Conservation (phyloP, 2,329 filamentous ascomycete species). For the Colletotrichum sp. region DNA sequence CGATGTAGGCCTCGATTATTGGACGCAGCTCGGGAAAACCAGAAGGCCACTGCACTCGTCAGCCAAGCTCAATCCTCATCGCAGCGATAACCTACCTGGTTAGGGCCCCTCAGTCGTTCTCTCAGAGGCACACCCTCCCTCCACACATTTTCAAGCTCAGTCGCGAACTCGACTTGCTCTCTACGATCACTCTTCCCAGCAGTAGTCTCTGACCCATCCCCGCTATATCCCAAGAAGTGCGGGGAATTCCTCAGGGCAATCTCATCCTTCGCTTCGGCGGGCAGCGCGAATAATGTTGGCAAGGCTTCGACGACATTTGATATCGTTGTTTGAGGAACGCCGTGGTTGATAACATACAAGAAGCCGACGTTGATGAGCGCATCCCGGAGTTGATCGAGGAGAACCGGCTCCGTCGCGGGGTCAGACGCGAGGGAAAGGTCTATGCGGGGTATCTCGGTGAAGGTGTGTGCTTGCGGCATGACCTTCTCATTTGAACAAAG, state of each 20-base stretch:
- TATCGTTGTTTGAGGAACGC: conserved; percentile 40
- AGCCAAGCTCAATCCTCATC: neutral
- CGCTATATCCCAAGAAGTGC: conserved; percentile 66
- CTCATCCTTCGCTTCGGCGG: conserved; percentile 38
- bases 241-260: conserved; percentile 57
- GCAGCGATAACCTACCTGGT: conserved; percentile 40
- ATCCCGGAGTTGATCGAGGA: conserved; percentile 48
- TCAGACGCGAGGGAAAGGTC: conserved; percentile 50
- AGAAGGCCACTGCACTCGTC: conserved; percentile 43
- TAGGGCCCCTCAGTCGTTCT: conserved; percentile 52
- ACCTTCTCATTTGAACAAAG: neutral
- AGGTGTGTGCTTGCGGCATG: conserved; percentile 21
- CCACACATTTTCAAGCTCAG: conserved; percentile 50
- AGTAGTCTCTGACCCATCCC: conserved; percentile 60
- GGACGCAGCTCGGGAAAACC: conserved; percentile 36
- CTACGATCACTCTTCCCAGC: conserved; percentile 55
- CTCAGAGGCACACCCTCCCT: conserved; percentile 36
- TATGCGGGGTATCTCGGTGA: conserved; percentile 51
- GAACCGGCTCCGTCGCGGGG: conserved; percentile 32
- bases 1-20: conserved; percentile 53
- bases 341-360: conserved; percentile 57
- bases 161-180: conserved; percentile 67
- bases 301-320: conserved; percentile 42
- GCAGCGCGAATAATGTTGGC: conserved; percentile 48
- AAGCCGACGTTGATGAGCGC: conserved; percentile 58